Evolutionary conservation across 192 early-diverging fungal genomes (phyloP).

Genomic region (Coemansia sp.): DNA sequence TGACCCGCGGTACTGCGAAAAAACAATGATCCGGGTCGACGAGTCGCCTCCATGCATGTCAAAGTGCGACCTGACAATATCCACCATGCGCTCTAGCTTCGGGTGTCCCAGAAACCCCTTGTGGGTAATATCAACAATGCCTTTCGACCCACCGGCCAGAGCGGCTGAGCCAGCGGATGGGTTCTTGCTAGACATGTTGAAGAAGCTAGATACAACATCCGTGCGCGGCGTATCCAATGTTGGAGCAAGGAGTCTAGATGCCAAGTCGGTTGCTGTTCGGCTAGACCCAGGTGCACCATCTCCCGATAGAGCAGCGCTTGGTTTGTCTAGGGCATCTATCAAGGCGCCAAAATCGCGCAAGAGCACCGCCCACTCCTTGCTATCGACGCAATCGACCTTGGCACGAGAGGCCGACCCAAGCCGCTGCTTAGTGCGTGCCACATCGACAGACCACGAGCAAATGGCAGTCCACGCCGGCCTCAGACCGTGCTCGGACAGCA

Average conservation of each 20-base stretch:
- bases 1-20: conserved; percentile 79
- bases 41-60: conserved; percentile 23
- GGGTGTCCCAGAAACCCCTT: conserved; percentile 68
- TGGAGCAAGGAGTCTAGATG: background rate
- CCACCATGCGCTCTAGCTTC: conserved; percentile 69
- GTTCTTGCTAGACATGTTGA: conserved; percentile 24
- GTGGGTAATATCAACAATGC: conserved; percentile 15
- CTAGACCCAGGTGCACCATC: background rate
- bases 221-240: conserved; percentile 10
- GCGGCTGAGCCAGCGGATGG: background rate
- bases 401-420: conserved; percentile 35
- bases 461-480: conserved; percentile 42
- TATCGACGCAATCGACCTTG: conserved; percentile 44
- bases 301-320: background rate
- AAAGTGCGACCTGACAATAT: conserved; percentile 70
- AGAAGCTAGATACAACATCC: conserved; percentile 48
- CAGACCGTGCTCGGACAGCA: conserved; percentile 51
- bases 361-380: conserved; percentile 42
- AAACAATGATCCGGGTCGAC: conserved; percentile 75
- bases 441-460: conserved; percentile 34
- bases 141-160: background rate
- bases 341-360: conserved; percentile 28
- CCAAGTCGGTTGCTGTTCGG: background rate
- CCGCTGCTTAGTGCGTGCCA: conserved; percentile 24
- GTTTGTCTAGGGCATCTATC: conserved; percentile 24